Evolutionary conservation across 2,329 filamentous ascomycete species (phyloP), one percentile per base, ranked within the genome.

Genomic region (Mycogone perniciosa): DNA sequence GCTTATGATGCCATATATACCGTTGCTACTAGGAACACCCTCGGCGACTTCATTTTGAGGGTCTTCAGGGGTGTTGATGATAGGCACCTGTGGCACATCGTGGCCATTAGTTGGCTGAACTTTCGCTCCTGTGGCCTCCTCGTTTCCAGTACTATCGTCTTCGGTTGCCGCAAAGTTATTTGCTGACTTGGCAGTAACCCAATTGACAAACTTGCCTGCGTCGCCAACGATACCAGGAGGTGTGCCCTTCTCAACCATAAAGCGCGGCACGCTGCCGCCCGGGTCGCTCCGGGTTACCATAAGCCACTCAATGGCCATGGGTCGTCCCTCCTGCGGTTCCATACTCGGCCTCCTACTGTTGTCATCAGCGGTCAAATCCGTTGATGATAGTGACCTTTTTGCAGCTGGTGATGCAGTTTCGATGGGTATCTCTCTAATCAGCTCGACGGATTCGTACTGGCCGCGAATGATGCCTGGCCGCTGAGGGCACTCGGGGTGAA

Each of bases 211-310:
- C 66, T 91, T 93, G 48, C 79, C 78, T 0, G 89, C 86, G 65
- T 95, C 90, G 39, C 76, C 76, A 29, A 89, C 79, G 59, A 96
- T 93, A 34, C 88, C 88, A 8, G 78, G 82, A 0, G 90, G 90
- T 0, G 90, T 95, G 31, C 87, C 88, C 63, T 88, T 84, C 61
- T 95, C 90, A n/a, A 95, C 88, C 77, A 96, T 84, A 69, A 93
- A 95, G 10, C 88, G 80, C 1, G 90, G 90, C 13, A 96, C 90
- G 53, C 83, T 92, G 47, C 90, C 90, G 8, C 90, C 90, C 3
- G 90, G 89, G 60, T 96, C 89, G 64, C 87, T 92, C 44, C 90
- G 78, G 1, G 89, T 95, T 13, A 95, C 82, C 90, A 96, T 96
- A 54, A 93, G 80, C 90, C 90, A 96, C 66, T 96, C 90, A 2